Base-by-base conservation (phyloP, 139 green algal genomes). In the Zygnema cylindricum region DNA sequence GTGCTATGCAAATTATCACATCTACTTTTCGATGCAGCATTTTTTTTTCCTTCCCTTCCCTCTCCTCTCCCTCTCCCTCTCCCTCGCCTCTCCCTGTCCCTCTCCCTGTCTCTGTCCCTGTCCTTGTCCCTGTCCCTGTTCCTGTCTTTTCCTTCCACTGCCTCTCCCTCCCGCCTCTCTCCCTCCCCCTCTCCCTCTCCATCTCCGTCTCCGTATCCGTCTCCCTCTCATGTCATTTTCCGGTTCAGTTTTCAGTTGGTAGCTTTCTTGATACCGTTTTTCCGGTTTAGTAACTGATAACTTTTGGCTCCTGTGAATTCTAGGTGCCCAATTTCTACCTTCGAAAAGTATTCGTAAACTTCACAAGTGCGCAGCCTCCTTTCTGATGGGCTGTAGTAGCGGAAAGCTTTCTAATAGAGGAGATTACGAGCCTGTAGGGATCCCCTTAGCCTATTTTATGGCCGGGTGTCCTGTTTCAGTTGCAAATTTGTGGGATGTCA, bases 401-500 rank as follows among this genome's bases (percentile, higher is more conserved):
- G 96, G 95, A 11, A 89, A 94, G 78, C 91, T 98, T 69, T 49
- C 25, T 25, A 55, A 23, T 11, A 23, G 36, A 0, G 92, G 88
- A 0, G 71, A 86, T 63, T 98, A 96, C 85, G 95, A 96, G 55
- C 86, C 95, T 0, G 25, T 49, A 0, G 96, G 96, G 2, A 88
- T 94, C 0, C 89, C 95, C 11, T 92, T 96, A 49, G 89, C 92
- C 0, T 98, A 98, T 93, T 84, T 97, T 23, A 81, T 95, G 1
- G 86, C 94, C 94, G 96, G 96, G 2, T 95, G 93, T 86, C 96
- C 96, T 0, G 91, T 92, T 3, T 93, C 93, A 0, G 94, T 98
- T 35, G 96, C 92, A 43, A 98, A 98, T 92, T 93, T 98, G 36
- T 98, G 96, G 96, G 96, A 98, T 86, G 96, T 98, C n/a, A 98